Evolutionary conservation across 495 filamentous ascomycete genomes (phyloP).

Genomic region (Hypoxylon crocopeplum): DNA sequence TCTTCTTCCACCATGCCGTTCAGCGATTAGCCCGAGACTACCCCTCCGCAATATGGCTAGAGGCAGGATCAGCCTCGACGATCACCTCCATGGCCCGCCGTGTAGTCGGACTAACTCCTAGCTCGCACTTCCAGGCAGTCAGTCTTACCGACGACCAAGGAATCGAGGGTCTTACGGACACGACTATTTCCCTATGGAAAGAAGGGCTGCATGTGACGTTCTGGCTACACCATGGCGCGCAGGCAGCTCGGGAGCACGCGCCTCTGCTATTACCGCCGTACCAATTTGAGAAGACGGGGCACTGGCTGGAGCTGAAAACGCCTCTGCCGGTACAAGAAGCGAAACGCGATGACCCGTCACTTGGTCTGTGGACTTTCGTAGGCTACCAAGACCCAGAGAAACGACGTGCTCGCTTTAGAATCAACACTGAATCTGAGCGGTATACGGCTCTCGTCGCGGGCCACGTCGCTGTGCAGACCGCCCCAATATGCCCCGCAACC

Average conservation of each 20-base stretch:
- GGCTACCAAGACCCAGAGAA: slow-evolving; percentile 48
- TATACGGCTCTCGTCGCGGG: slow-evolving; percentile 47
- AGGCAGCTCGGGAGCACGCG: slow-evolving; percentile 41
- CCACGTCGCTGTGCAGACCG: slow-evolving; percentile 52
- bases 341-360: slow-evolving; percentile 3
- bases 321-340: slow-evolving; percentile 30
- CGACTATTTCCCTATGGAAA: slow-evolving; percentile 57
- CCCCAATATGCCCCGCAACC: slow-evolving; percentile 56
- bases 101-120: slow-evolving; percentile 22
- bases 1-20: slow-evolving; percentile 59
- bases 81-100: slow-evolving; percentile 54
- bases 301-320: slow-evolving; percentile 43
- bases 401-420: slow-evolving; percentile 46
- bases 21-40: slow-evolving; percentile 48
- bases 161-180: slow-evolving; percentile 44
- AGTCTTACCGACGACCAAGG: slow-evolving; percentile 47
- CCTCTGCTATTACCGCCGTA: slow-evolving; percentile 49
- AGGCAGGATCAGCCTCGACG: slow-evolving; percentile 58
- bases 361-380: slow-evolving; percentile 45
- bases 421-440: slow-evolving; percentile 49
- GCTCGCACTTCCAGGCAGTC: slow-evolving; percentile 48
- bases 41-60: slow-evolving; percentile 51
- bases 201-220: slow-evolving; percentile 47
- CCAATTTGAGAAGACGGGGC: slow-evolving; percentile 47
- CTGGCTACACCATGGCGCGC: slow-evolving; percentile 56